Evolutionary conservation across 179 eudicot species (phyloP).

Genomic region (Dionaea muscipula): DNA sequence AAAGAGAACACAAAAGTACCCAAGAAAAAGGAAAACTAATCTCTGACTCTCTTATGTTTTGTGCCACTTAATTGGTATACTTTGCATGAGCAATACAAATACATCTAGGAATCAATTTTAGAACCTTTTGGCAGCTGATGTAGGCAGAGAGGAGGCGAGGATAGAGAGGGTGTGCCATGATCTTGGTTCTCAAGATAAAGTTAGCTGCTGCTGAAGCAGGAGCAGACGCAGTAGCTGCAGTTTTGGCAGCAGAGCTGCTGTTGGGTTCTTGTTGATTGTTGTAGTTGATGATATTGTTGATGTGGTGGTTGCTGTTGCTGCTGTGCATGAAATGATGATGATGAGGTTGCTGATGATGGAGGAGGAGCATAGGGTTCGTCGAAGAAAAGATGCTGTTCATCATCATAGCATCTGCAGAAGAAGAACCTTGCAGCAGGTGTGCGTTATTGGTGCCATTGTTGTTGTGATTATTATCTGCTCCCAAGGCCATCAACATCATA

Average conservation of each 20-base stretch:
- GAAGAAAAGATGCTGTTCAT: too few species aligned
- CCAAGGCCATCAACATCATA: neutral
- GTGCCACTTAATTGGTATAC: too few species aligned
- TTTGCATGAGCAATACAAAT: neutral
- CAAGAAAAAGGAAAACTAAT: neutral
- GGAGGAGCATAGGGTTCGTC: too few species aligned
- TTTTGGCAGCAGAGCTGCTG: neutral
- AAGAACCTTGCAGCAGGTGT: neutral
- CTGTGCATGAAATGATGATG: too few species aligned
- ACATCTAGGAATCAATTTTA: neutral
- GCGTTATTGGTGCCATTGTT: neutral
- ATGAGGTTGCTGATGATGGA: too few species aligned
- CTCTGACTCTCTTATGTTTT: too few species aligned
- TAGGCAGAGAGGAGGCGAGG: constrained; percentile 74
- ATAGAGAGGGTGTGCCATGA: constrained; percentile 92
- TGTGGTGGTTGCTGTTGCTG: too few species aligned
- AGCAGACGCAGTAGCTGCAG: neutral
- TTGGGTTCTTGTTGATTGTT: too few species aligned
- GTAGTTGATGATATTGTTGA: too few species aligned
- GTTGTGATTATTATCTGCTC: neutral
- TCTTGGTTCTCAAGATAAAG: constrained; percentile 54
- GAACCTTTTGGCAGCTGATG: constrained; percentile 83
- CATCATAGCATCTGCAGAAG: too few species aligned
- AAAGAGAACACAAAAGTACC: neutral
- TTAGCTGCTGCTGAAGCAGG: neutral